Evolutionary conservation across 1,139 yeast species (phyloP), one percentile per base, ranked within the genome.

Genomic region (Petasospora rhodanensis): DNA sequence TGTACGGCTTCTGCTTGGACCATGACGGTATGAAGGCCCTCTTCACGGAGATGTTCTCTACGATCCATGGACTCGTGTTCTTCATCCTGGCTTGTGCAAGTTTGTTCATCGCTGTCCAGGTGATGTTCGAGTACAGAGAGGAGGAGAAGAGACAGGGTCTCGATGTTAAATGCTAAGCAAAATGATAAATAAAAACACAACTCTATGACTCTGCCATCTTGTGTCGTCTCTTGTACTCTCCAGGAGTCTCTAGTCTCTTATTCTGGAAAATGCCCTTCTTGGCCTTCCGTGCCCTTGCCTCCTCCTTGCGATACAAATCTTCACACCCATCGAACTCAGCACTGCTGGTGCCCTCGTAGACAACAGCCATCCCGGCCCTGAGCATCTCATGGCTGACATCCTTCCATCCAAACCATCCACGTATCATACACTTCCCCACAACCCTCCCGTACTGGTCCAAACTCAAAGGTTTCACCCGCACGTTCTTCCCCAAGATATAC

Each of bases 1-100:
- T 93, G 34, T 87, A 83, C 51, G 99, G 99, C 0, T 93, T 91
- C 59, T 91, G 96, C 51, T 69, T 91, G 26, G 97, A 96, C 6
- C 66, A 79, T 27, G 96, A 86, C 44, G 98, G 98, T 1, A 79
- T 89, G 22, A 46, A 69, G 26, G 66, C 69, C 30, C 68, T 91
- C 49, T 60, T 91, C 17, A 54, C 59, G 19, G 87, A 81, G 38
- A 79, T 91, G 73, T 75, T 87, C 51, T 67, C 73, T 21, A 85
- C 96, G 0, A 53, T 59, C 14, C 66, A 70, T 19, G 97, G 97
- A 0, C 53, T 84, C 26, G 61, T 60, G 18, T 84, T 83, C 52
- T 79, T 85, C 43, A 55, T 81, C 3, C 55, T 75, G 13, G 71
- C 95, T 2, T 78, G 84, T 40, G 56, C 59, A 6, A 75, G 84